Percentiles rank a stretch among this genome's conserved stretches.
Conservation (phyloP, 768 basidiomycete species). For the Collybiopsis luxurians region DNA sequence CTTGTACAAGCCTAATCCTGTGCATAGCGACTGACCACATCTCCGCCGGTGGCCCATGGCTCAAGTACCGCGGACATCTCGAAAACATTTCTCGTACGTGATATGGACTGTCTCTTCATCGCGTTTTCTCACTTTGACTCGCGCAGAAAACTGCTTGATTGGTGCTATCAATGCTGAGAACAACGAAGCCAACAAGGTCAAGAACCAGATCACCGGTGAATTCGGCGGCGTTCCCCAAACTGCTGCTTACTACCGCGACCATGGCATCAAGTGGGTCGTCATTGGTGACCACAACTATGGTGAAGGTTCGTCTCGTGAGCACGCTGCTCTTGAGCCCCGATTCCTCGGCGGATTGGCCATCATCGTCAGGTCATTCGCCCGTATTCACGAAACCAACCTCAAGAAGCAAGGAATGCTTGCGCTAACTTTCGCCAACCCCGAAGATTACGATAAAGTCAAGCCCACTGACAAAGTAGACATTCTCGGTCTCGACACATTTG, state of each 20-base stretch:
- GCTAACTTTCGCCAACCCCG: slow-evolving; percentile 86
- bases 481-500: slow-evolving; percentile 82
- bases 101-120: not conserved
- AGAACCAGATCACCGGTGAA: slow-evolving; percentile 86
- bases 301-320: slow-evolving; percentile 97
- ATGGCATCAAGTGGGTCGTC: slow-evolving; percentile 95
- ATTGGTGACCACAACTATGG: slow-evolving; percentile 96
- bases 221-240: slow-evolving; percentile 83
- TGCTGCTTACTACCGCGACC: slow-evolving; percentile 85
- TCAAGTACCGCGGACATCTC: slow-evolving; percentile 99
- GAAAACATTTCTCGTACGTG: slow-evolving; percentile 92
- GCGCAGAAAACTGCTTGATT: slow-evolving; percentile 90
- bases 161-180: slow-evolving; percentile 97
- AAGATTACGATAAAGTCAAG: slow-evolving; percentile 91
- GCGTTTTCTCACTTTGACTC: slow-evolving; percentile 10
- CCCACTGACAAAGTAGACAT: slow-evolving; percentile 90
- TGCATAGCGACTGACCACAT: slow-evolving; percentile 83
- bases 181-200: slow-evolving; percentile 93
- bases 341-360: slow-evolving; percentile 95
- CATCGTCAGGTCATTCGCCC: slow-evolving; percentile 94
- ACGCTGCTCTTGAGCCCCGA: slow-evolving; percentile 94
- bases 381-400: slow-evolving; percentile 97
- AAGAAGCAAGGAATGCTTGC: slow-evolving; percentile 99
- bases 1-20: not conserved
- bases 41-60: slow-evolving; percentile 97